These are phyloP conservation scores for Aaosphaeria arxii DNA, from an alignment of 2,329 filamentous ascomycete genomes.

Conservation along the genomic window DNA sequence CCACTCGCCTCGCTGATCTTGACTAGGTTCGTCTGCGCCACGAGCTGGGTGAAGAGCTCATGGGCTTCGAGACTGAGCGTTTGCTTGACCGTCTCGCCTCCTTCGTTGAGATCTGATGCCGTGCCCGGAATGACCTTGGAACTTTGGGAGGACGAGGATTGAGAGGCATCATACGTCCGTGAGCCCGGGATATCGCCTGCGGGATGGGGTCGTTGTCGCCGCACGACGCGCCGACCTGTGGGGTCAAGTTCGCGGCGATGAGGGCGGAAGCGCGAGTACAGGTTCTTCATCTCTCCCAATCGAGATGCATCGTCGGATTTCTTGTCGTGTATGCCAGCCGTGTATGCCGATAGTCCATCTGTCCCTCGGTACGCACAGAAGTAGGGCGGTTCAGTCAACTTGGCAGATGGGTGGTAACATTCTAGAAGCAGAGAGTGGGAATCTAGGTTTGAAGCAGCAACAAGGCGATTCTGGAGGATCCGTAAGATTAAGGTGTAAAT, in stretches of 20 bases:
- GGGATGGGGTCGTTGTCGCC: constrained; percentile 21
- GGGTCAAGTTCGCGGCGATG: constrained; percentile 54
- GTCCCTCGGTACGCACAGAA: constrained; percentile 67
- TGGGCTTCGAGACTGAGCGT: constrained; percentile 64
- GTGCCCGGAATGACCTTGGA: constrained; percentile 15
- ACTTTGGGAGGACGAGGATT: no score
- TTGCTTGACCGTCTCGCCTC: constrained; percentile 51
- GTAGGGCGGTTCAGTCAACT: constrained; percentile 66
- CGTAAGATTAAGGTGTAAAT: constrained; percentile 63
- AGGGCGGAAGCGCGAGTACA: constrained; percentile 72
- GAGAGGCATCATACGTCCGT: constrained; percentile 35
- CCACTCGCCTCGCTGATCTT: constrained; percentile 61
- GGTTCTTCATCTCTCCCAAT: constrained; percentile 49
- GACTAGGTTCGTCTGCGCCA: constrained; percentile 65
- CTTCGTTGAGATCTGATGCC: constrained; percentile 23
- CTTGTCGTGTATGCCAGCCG: not conserved
- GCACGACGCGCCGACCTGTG: constrained; percentile 27
- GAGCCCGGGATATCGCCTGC: constrained; percentile 49
- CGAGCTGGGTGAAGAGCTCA: constrained; percentile 74
- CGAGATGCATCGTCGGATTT: constrained; percentile 20
- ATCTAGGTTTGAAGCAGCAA: constrained; percentile 55
- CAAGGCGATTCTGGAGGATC: constrained; percentile 63
- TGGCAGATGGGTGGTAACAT: constrained; percentile 71
- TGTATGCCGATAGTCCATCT: constrained; percentile 48
- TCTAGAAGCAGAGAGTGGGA: constrained; percentile 71